Evolutionary conservation across 305 asterid genomes (phyloP).

Genomic region (Salvia sclarea): DNA sequence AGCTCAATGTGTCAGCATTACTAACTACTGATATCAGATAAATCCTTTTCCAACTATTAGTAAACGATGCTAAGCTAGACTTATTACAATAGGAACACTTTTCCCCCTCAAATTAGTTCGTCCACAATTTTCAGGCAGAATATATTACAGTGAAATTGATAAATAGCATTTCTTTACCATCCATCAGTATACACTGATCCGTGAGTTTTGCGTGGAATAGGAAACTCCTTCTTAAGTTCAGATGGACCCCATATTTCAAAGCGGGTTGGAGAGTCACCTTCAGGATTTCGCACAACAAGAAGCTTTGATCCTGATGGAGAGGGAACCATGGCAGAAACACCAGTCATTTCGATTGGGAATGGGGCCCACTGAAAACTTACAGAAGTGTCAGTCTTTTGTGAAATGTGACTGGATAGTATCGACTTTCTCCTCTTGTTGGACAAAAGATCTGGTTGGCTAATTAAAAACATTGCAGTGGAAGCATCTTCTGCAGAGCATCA

Average conservation of each 20-base stretch:
- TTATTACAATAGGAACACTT: neutral
- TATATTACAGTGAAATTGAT: neutral
- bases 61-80: neutral
- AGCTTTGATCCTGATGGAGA: slow-evolving; percentile 92
- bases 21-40: neutral
- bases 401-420: slow-evolving; percentile 63
- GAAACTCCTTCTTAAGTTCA: slow-evolving; percentile 69
- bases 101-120: neutral
- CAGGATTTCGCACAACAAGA: slow-evolving; percentile 67
- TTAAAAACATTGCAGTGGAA: slow-evolving; percentile 70
- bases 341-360: slow-evolving; percentile 75
- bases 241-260: slow-evolving; percentile 86
- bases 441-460: slow-evolving; percentile 72
- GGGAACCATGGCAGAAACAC: slow-evolving; percentile 70
- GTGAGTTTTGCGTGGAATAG: slow-evolving; percentile 67
- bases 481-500: slow-evolving; percentile 45
- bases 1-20: neutral
- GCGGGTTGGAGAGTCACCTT: slow-evolving; percentile 75
- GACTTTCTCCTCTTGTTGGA: slow-evolving; percentile 76
- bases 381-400: slow-evolving; percentile 40
- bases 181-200: slow-evolving; percentile 86
- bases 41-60: neutral
- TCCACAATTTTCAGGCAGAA: slow-evolving; percentile 17
- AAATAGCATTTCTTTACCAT: slow-evolving; percentile 56
- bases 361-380: slow-evolving; percentile 74